Base-by-base conservation (phyloP, 2,329 filamentous ascomycete species). In the Fusarium austroafricanum region DNA sequence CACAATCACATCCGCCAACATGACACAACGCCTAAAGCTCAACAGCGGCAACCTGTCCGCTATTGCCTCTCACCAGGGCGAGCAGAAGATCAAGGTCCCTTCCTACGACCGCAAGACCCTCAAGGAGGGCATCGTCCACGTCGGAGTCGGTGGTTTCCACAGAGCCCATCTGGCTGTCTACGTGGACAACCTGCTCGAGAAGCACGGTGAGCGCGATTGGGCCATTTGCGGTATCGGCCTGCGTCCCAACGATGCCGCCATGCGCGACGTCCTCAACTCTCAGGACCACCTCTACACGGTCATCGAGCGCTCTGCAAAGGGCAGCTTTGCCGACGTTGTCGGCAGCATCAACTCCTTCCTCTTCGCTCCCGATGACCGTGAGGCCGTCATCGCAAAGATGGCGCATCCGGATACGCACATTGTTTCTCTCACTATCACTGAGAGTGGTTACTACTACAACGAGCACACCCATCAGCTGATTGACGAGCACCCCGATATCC, bases 371-470 rank as follows among this genome's bases (percentile, higher is more conserved):
- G 84, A 85, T 68, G 71, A 85, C 74, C 80, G 81, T 49, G 79
- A 84, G 76, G 82, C 83, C 35, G 83, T 86, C 62, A 81, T 86
- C 31, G 80, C 79, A 71, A 86, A 86, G 79, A 85, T 86, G 83
- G 84, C 84, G 3, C 80, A 85, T 76, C 79, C 82, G 0, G 83
- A 86, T 71, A 86, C 84, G 14, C 82, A 80, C 72, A 86, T 86
- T 62, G 84, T 86, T 31, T 86, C 84, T 17, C 73, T 86, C 74
- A 86, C 84, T 71, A 86, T 86, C 73, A 86, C 84, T 42, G 84
- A 86, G 78, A 84, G 81, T 71, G 84, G 84, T 65, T 86, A 86
- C 81, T 86, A 83, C 78, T 85, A 86, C 79, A 84, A 86, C 73
- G 84, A 86, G 73, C 85, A 86, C 79, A 83, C 83, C n/a, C 84